Percentiles rank a stretch among this genome's conserved stretches.
Evolutionary conservation across 345 rosid species (phyloP).

Genomic region (Gossypium sturtianum): DNA sequence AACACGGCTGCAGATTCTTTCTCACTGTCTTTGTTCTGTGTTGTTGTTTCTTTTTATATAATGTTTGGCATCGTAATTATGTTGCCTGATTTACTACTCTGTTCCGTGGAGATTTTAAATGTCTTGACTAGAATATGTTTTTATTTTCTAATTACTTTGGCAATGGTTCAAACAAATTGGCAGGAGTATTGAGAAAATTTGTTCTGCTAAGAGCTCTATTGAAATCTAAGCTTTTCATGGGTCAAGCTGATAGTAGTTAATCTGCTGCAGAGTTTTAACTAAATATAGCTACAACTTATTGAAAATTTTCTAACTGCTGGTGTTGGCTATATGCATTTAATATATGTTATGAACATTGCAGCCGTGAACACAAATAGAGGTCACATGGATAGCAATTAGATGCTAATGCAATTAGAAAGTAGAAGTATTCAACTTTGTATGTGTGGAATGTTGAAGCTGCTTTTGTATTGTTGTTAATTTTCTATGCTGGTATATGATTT

Average conservation of each 20-base stretch:
- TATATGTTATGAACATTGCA: too few relatives aligned
- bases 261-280: neutral
- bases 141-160: neutral
- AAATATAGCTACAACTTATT: neutral
- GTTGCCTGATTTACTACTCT: neutral
- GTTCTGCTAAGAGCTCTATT: neutral
- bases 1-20: neutral
- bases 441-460: constrained; percentile 16
- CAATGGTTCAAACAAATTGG: neutral
- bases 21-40: too few relatives aligned
- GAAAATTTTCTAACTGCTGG: neutral
- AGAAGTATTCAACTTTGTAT: neutral
- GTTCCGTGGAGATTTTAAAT: neutral
- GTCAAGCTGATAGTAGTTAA: neutral
- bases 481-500: neutral
- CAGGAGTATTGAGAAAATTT: neutral
- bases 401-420: neutral
- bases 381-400: neutral
- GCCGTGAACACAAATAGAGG: neutral
- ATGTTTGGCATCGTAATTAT: neutral
- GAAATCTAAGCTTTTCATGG: neutral
- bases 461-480: neutral
- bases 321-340: too few relatives aligned
- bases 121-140: neutral
- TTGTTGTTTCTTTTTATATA: neutral